phyloP scores from a whole-genome alignment of 2,329 filamentous ascomycete genomes.

The Aspergillus uvarum region DNA sequence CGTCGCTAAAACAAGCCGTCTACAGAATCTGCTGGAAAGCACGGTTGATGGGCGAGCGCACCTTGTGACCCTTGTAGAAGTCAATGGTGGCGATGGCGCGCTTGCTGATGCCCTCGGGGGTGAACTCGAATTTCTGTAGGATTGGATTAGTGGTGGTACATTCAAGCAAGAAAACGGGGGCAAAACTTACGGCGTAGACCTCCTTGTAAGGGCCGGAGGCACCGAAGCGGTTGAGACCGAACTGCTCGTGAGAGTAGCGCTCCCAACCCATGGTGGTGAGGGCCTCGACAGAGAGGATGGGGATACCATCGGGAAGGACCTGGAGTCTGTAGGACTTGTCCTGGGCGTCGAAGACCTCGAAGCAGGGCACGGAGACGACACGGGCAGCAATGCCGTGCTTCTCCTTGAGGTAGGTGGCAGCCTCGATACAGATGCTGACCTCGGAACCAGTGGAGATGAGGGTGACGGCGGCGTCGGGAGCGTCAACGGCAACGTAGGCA shows the following conservation, averaged over 20 bases:
- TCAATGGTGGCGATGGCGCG: slow-evolving; percentile 86
- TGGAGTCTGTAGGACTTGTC: slow-evolving; percentile 91
- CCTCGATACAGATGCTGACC: slow-evolving; percentile 89
- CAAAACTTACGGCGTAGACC: slow-evolving; percentile 76
- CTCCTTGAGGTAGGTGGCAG: slow-evolving; percentile 85
- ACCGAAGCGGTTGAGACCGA: slow-evolving; percentile 98
- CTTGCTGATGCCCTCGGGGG: slow-evolving; percentile 93
- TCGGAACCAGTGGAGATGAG: slow-evolving; percentile 95
- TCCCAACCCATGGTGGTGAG: slow-evolving; percentile 98
- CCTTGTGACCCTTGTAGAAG: slow-evolving; percentile 95
- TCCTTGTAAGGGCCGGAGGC: slow-evolving; percentile 96
- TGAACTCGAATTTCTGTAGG: slow-evolving; percentile 94
- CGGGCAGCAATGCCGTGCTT: slow-evolving; percentile 84
- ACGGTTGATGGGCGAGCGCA: slow-evolving; percentile 93
- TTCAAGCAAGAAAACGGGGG: background rate
- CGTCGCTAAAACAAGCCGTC: slow-evolving; percentile 28
- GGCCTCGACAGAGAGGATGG: slow-evolving; percentile 89
- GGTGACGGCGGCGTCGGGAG: slow-evolving; percentile 79
- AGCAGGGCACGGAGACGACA: slow-evolving; percentile 93
- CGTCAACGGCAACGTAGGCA: slow-evolving; percentile 87
- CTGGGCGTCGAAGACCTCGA: slow-evolving; percentile 94
- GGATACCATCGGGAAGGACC: slow-evolving; percentile 90
- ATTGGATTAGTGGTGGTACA: slow-evolving; percentile 8
- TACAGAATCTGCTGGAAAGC: slow-evolving; percentile 98
- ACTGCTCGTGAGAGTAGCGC: slow-evolving; percentile 99